phyloP scores from a whole-genome alignment of 2,329 filamentous ascomycete genomes.

The Kalaharituber pfeilii region DNA sequence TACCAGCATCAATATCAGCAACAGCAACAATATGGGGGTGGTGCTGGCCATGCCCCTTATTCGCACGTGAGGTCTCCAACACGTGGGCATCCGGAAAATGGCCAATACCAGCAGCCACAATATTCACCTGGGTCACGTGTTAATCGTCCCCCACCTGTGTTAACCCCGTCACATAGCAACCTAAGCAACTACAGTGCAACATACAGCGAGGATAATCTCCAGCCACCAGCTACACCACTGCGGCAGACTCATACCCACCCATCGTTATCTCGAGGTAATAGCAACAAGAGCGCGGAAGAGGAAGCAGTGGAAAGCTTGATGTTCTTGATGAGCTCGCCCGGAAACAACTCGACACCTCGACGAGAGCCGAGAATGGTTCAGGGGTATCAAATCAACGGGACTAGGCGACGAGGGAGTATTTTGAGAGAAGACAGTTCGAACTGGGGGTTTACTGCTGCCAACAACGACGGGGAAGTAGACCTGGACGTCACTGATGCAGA shows the following conservation, averaged over 20 bases:
- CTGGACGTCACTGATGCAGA: neutral
- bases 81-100: neutral
- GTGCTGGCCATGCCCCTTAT: neutral
- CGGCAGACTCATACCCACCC: neutral
- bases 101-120: neutral
- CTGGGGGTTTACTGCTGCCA: neutral
- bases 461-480: neutral
- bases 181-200: constrained; percentile 16
- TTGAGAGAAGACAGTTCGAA: neutral
- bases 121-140: neutral
- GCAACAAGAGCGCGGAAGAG: constrained; percentile 38
- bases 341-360: neutral
- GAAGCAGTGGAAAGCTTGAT: constrained; percentile 65
- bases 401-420: neutral
- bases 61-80: neutral
- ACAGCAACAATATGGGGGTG: neutral
- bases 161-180: constrained; percentile 13
- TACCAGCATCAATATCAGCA: neutral
- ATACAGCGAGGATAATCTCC: neutral
- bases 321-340: constrained; percentile 56
- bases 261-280: constrained; percentile 1
- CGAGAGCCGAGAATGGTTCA: neutral
- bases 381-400: neutral
- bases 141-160: constrained; percentile 12
- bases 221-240: neutral